Evolutionary conservation across 179 eudicot species (phyloP).

Genomic region (Actinidia chinensis): DNA sequence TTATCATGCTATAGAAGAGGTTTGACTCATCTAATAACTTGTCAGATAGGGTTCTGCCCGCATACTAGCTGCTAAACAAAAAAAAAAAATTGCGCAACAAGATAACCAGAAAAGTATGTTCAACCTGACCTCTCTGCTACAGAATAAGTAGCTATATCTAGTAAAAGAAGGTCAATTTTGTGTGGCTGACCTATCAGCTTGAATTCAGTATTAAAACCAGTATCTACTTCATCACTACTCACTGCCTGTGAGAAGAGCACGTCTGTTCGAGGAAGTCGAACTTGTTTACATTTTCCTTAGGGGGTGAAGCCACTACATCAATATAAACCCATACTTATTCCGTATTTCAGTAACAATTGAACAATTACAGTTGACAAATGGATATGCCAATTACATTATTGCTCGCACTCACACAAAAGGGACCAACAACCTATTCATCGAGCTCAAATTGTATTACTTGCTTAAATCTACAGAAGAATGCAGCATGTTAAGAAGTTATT

Average conservation of each 20-base stretch:
- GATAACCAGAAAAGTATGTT: not conserved
- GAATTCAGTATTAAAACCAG: not conserved
- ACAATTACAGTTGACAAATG: not conserved
- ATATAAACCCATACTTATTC: not conserved
- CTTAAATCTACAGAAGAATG: not conserved
- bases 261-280: not conserved
- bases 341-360: not conserved
- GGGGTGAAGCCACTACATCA: not conserved
- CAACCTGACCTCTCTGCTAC: not conserved
- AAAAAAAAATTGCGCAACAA: not conserved
- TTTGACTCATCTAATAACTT: too few species aligned
- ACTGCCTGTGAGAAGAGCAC: not conserved
- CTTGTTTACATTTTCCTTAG: not conserved
- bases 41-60: too few species aligned
- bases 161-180: not conserved
- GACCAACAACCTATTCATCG: not conserved
- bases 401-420: not conserved
- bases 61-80: not conserved
- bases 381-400: not conserved
- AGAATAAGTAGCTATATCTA: not conserved
- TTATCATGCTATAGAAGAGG: not conserved
- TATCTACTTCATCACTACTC: not conserved
- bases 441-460: not conserved
- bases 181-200: not conserved
- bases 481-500: conserved; percentile 6